Percentiles rank a stretch among this genome's conserved stretches.
phyloP scores from a whole-genome alignment of 768 basidiomycete genomes.

The Russula ochroleuca region DNA sequence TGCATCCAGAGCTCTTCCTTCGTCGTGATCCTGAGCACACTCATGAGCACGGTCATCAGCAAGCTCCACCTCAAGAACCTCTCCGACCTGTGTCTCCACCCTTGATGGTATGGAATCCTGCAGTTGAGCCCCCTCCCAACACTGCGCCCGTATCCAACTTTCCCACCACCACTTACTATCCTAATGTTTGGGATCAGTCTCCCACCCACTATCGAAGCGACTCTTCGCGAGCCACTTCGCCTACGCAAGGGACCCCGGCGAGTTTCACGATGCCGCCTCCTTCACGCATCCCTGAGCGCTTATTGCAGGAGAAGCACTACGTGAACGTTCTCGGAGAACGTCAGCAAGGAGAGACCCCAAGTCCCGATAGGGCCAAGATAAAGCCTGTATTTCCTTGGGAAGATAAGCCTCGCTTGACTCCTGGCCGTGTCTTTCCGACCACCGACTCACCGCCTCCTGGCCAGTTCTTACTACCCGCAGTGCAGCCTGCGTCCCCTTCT shows the following conservation, averaged over 20 bases:
- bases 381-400: slow-evolving; percentile 96
- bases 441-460: slow-evolving; percentile 29
- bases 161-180: slow-evolving; percentile 72
- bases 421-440: slow-evolving; percentile 62
- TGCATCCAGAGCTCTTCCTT: slow-evolving; percentile 27
- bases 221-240: neutral
- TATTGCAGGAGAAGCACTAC: slow-evolving; percentile 73
- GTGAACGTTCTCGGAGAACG: slow-evolving; percentile 46
- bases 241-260: slow-evolving; percentile 30
- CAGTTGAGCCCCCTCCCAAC: slow-evolving; percentile 73
- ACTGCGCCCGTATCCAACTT: slow-evolving; percentile 54
- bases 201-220: slow-evolving; percentile 42
- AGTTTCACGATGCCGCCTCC: slow-evolving; percentile 61
- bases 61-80: slow-evolving; percentile 32
- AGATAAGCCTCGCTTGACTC: slow-evolving; percentile 58
- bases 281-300: slow-evolving; percentile 59
- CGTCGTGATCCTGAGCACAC: slow-evolving; percentile 30
- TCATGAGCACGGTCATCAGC: slow-evolving; percentile 29
- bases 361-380: slow-evolving; percentile 69
- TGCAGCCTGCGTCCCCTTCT: slow-evolving; percentile 21
- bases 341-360: slow-evolving; percentile 44
- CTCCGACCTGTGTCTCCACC: slow-evolving; percentile 55
- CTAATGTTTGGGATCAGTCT: slow-evolving; percentile 81
- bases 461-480: slow-evolving; percentile 21
- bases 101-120: slow-evolving; percentile 75